These are phyloP conservation scores for Clathrospora elynae DNA, from an alignment of 2,329 filamentous ascomycete species.

Conservation along the genomic window DNA sequence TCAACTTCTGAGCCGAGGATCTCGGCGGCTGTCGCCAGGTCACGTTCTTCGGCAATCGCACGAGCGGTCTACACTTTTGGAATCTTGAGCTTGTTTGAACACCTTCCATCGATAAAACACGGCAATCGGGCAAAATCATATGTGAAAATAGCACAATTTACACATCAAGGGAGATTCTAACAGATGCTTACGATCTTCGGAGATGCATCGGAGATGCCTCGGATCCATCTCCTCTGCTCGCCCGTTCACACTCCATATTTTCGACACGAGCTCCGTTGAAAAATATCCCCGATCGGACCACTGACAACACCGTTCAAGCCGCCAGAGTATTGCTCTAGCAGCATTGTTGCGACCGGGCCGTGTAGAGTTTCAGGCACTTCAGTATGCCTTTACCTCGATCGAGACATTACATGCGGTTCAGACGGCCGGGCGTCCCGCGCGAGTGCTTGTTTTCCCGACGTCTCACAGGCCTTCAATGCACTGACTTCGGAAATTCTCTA, in stretches of 20 bases:
- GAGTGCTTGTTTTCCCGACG: constrained; percentile 5
- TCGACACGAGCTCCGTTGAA: not conserved
- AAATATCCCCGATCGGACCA: no score
- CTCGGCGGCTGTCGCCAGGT: constrained; percentile 14
- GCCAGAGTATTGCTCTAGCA: not conserved
- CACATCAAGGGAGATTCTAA: no score
- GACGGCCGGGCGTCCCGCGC: not conserved
- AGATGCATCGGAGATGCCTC: no score
- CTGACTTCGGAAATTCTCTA: no score
- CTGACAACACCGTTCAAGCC: constrained; percentile 4
- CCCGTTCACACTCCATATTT: not conserved
- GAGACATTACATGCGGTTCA: constrained; percentile 4
- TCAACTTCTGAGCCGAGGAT: constrained; percentile 14
- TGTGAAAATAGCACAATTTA: no score
- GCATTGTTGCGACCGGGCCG: not conserved
- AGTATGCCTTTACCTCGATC: not conserved
- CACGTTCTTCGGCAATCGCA: constrained; percentile 10
- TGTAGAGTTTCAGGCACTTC: not conserved
- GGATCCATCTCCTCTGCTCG: not conserved
- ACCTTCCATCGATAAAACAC: no score
- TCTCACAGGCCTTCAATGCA: not conserved
- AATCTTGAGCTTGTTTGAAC: no score
- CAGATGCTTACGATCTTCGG: no score
- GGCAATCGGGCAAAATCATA: no score
- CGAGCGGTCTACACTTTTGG: not conserved